Percentiles rank a stretch among this genome's conserved stretches.
phyloP scores from a whole-genome alignment of 192 early-diverging fungal species.

The Backusella circina region DNA sequence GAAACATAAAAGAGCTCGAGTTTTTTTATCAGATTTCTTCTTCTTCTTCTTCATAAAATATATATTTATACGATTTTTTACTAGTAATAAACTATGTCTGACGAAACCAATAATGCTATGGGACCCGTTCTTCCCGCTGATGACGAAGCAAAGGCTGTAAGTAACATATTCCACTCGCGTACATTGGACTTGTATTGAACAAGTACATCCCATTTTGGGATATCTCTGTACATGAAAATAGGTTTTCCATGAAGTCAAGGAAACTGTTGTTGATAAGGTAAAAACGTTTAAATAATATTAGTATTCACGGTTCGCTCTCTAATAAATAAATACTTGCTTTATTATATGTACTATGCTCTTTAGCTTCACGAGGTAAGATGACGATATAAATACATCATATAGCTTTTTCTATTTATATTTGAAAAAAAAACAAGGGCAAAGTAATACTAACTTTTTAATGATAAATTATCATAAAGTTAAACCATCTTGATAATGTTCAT shows the following conservation, averaged over 20 bases:
- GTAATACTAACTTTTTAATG: background rate
- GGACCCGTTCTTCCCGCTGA: slow-evolving; percentile 34
- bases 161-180: background rate
- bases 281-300: background rate
- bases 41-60: background rate
- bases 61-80: background rate
- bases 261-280: slow-evolving; percentile 40
- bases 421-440: background rate
- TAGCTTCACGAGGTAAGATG: slow-evolving; percentile 24
- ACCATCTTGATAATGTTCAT: slow-evolving; percentile 40
- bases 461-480: slow-evolving; percentile 16
- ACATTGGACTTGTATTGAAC: background rate
- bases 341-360: background rate
- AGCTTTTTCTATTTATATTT: background rate
- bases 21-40: background rate
- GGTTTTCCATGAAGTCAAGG: slow-evolving; percentile 40
- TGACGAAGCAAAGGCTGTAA: slow-evolving; percentile 34
- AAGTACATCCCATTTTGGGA: background rate
- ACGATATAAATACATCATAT: background rate
- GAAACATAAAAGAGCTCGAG: background rate
- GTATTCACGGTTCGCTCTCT: background rate
- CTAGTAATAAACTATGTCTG: slow-evolving; percentile 37
- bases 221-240: background rate
- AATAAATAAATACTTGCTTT: background rate
- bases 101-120: slow-evolving; percentile 43